These are phyloP conservation scores for Cyphellophora attinorum DNA, from an alignment of 2,329 filamentous ascomycete species.

Conservation along the genomic window DNA sequence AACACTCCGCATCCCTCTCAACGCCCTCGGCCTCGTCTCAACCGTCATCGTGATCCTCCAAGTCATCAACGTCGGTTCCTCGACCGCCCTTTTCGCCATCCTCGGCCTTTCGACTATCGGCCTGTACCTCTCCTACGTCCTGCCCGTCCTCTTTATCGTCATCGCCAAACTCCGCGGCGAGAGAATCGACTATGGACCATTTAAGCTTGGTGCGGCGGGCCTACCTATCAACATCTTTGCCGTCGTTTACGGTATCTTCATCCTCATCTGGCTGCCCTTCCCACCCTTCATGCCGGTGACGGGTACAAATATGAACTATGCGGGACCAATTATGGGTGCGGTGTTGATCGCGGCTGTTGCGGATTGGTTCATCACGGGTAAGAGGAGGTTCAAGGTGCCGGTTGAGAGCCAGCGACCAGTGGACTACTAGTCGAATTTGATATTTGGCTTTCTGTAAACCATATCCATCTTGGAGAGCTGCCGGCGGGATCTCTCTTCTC, in stretches of 20 bases:
- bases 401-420: too few species aligned
- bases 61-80: conserved; percentile 19
- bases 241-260: conserved; percentile 23
- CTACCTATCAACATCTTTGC: conserved; percentile 22
- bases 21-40: conserved; percentile 17
- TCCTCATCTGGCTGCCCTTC: conserved; percentile 25
- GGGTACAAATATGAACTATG: conserved; percentile 29
- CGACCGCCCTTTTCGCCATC: conserved; percentile 19
- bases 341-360: conserved; percentile 38
- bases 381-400: conserved; percentile 1
- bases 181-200: conserved; percentile 20
- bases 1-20: conserved; percentile 19
- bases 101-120: conserved; percentile 13
- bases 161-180: conserved; percentile 5
- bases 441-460: too few species aligned
- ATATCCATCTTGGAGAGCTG: too few species aligned
- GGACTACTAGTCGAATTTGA: too few species aligned
- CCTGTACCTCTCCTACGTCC: conserved; percentile 15
- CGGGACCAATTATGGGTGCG: conserved; percentile 45
- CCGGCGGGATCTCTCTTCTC: too few species aligned
- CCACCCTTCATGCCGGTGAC: conserved; percentile 25
- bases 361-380: conserved; percentile 10
- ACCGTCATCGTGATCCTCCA: conserved; percentile 13
- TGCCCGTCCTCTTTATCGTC: conserved; percentile 11
- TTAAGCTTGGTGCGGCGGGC: conserved; percentile 21